Base-by-base conservation (phyloP, 345 rosid genomes). In the Isatis tinctoria region DNA sequence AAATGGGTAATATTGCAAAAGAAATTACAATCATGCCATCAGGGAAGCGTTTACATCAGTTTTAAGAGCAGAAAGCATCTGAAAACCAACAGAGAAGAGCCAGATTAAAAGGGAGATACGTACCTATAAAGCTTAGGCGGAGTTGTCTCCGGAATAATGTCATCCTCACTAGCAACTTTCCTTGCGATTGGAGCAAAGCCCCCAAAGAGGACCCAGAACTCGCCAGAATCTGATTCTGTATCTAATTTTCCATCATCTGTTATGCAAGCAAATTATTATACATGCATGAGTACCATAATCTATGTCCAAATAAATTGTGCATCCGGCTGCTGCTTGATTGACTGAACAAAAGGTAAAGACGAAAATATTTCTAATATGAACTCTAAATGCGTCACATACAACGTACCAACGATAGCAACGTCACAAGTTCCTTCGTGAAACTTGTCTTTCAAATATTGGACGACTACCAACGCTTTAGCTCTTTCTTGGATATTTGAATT, bases 401-500 rank as follows among this genome's bases (percentile, higher is more conserved):
- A 53, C 91, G 79, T 83, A 92, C 97, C 97, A 67, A 92, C 89
- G 75, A 92, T 87, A 57, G 96, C 97, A 78, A 92, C 89, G 39
- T 84, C 89, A 68, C 89, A 85, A 12, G 61, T 83, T 78, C 97
- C 97, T 18, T 87, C 93, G 58, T 92, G 97, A 85, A 86, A 87
- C 81, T 84, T 89, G 74, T 92, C 97, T 83, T 92, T 92, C 76
- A 92, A 82, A 84, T 84, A 92, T 79, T 92, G 97, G 86, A 92
- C 85, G 36, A 93, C 96, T 86, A 84, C 97, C 82, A 90, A 85
- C 47, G 99, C 96, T 84, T 96, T 96, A 40, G 93, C 99, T 72
- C 99, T 87, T 80, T 96, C 99, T 77, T 96, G 99, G 75, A 96
- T 92, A 80, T 88, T 96, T 37, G 99, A 92, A 80, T 96, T 92